Base-by-base conservation (phyloP, 768 basidiomycete species). In the Boletus vinaceobasis region DNA sequence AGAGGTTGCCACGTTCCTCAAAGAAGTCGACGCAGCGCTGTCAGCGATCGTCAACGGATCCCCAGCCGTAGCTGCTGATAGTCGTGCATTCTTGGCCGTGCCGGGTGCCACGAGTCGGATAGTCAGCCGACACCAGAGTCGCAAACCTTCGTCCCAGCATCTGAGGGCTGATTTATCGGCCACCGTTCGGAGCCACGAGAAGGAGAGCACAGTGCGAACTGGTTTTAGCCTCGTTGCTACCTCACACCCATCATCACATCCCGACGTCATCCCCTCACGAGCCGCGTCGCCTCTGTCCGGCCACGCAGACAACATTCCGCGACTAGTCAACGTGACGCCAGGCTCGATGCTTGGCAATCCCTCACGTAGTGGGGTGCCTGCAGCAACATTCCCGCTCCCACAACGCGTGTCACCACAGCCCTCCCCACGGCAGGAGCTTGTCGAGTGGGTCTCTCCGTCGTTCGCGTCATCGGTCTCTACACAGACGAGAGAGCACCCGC, bases 221-320 rank as follows among this genome's bases (percentile, higher is more conserved):
- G 63, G 63, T 13, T 68, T 67, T 49, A 68, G 68, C 65, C 65
- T 67, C 63, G 63, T 70, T 67, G 63, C 67, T 31, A 61, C 63
- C 53, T 58, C 66, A 21, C 63, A 65, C 49, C 29, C 32, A 7
- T 50, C 64, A 37, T 31, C 58, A 43, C 68, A 65, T 43, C 49
- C 67, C 55, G 68, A 65, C 56, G 51, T 53, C 57, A 61, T 65
- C 3, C 26, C 67, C 53, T 70, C 67, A 15, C 65, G 64, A 48
- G 51, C 32, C 3, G 46, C 50, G 33, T 61, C 65, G 40, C 65
- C 67, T 29, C 48, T 65, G 36, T 52, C 55, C 3, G 50, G 57
- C 11, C 67, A 60, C 39, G 44, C 59, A 21, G 67, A 68, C 23
- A 38, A 43, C 49, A 50, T 61, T 14, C 58, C 60, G 27, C 60